Evolutionary conservation across 371 early-diverging fungal genomes (phyloP), one percentile per base, ranked within the genome.

Genomic region (Smittium mucronatum): DNA sequence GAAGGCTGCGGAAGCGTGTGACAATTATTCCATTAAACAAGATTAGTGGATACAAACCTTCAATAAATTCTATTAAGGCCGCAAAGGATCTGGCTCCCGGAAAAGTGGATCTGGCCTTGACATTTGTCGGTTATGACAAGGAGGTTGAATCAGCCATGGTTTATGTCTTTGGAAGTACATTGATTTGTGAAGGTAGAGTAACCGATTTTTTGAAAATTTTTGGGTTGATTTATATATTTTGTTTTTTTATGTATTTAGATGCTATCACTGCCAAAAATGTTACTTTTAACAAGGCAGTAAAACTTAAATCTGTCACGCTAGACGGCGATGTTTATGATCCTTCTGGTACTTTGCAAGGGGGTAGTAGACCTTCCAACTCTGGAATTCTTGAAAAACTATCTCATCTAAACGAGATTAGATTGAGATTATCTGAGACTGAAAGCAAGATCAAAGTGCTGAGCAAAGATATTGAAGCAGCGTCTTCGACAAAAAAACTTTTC

Each of bases 321-420:
- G 99, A 99, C 64, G 99, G 99, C 34, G 99, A 98, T 79, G 85
- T 97, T 2, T 99, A 99, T 81, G 99, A 99, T 73, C 98, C 99
- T 0, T 86, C 88, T 36, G 99, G 99, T 47, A 93, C 95, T 0
- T 81, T 99, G 29, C 92, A 95, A 15, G 99, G 99, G 70, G 99
- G 99, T 2, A 90, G 96, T 30, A 86, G 85, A 70, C 86, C 93
- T 1, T 76, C 79, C 26, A 86, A 88, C 1, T 78, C 85, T 0
- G 93, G 93, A n/a, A 80, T 92, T 28, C 83, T 97, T 11, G 72
- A 84, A 0, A 86, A 88, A 64, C 67, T 93, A 25, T 87, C 89
- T 67, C 79, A 82, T 58, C 71, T 93, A 57, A 85, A 85, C 34
- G 81, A 81, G 11, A 78, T 89, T 16, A 83, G 82, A 57, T 64